Evolutionary conservation across 768 basidiomycete genomes (phyloP).

Genomic region (Exsudoporus frostii): DNA sequence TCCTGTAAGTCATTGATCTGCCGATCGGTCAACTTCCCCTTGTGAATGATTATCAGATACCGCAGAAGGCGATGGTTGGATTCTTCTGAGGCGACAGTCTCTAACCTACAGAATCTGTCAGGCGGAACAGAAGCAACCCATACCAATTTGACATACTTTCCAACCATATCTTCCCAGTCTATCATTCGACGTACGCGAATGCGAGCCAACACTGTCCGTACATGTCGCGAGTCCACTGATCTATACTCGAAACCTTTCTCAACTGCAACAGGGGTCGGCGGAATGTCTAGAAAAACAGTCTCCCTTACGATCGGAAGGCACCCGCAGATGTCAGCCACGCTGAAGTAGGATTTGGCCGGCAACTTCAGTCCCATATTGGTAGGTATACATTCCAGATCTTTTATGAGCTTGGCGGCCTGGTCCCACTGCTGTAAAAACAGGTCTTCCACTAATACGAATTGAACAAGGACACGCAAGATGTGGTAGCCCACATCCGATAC

Average conservation of each 20-base stretch:
- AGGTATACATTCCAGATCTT: conserved; percentile 59
- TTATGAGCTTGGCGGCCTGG: conserved; percentile 48
- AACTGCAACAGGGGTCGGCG: background rate
- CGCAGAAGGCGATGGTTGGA: conserved; percentile 33
- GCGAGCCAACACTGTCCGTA: conserved; percentile 1
- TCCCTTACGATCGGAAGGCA: conserved; percentile 13
- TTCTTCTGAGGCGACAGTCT: conserved; percentile 7
- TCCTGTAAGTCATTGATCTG: background rate
- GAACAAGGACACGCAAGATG: conserved; percentile 55
- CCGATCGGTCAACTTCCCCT: conserved; percentile 11
- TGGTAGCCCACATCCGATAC: conserved; percentile 48
- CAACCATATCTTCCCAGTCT: conserved; percentile 6
- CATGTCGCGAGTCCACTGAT: background rate
- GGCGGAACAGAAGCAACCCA: conserved; percentile 34
- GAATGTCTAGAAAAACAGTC: background rate
- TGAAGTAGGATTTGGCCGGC: conserved; percentile 75
- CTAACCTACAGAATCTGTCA: conserved; percentile 7
- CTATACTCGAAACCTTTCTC: background rate
- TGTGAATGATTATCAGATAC: conserved; percentile 55
- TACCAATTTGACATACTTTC: conserved; percentile 36
- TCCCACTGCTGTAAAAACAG: conserved; percentile 52
- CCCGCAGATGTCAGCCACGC: conserved; percentile 76
- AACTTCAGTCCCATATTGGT: conserved; percentile 68
- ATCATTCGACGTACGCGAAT: conserved; percentile 36
- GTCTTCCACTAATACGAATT: conserved; percentile 71